Conservation (phyloP, 2,329 filamentous ascomycete genomes). For the Apiospora koreana region DNA sequence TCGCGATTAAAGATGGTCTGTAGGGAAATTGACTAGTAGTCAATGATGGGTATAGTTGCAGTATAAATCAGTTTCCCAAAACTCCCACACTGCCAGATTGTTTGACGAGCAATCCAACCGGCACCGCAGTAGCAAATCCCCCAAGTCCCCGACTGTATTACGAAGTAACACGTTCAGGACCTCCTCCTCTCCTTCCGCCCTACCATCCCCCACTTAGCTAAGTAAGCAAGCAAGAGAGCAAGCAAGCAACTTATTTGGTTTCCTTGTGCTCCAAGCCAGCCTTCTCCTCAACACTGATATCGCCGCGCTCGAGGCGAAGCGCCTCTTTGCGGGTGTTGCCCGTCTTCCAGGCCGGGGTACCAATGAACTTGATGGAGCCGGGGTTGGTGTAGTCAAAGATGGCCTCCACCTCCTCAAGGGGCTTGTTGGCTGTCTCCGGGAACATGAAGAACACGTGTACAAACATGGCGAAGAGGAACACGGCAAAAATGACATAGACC, state of each 20-base stretch:
- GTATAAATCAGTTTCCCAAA: background rate
- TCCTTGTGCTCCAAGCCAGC: conserved; percentile 27
- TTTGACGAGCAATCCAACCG: background rate
- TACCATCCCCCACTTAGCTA: background rate
- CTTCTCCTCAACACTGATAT: conserved; percentile 37
- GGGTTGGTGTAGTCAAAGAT: conserved; percentile 45
- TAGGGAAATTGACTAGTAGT: background rate
- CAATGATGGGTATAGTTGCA: conserved; percentile 8
- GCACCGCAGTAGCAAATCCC: background rate
- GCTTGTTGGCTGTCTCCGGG: conserved; percentile 57
- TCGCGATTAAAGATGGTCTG: background rate
- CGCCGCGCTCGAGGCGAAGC: conserved; percentile 34
- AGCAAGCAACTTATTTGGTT: background rate
- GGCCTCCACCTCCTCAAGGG: conserved; percentile 53
- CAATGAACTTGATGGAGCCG: conserved; percentile 39
- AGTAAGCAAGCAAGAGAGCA: background rate
- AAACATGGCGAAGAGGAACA: conserved; percentile 53
- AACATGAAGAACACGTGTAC: conserved; percentile 56
- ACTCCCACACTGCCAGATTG: background rate
- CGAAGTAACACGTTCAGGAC: background rate
- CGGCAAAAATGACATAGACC: conserved; percentile 52
- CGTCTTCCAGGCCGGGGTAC: conserved; percentile 45
- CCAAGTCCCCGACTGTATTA: background rate
- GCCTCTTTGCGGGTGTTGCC: conserved; percentile 35
- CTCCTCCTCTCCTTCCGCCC: background rate